Conservation (phyloP, 371 early-diverging fungal species). For the Rhizopus sp. region DNA sequence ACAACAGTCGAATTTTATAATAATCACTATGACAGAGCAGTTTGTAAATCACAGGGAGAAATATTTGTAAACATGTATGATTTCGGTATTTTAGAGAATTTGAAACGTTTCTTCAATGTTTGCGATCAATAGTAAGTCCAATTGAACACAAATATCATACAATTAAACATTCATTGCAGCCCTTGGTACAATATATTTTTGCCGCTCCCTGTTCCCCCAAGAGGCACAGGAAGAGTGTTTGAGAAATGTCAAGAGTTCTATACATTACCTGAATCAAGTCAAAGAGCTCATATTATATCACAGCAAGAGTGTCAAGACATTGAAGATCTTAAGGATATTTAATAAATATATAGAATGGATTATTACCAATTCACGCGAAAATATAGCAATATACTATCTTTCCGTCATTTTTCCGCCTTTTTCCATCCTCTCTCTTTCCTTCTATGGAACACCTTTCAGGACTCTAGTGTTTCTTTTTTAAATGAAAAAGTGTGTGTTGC, state of each 20-base stretch:
- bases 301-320: constrained; percentile 45
- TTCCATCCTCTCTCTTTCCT: too few relatives aligned
- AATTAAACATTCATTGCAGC: constrained; percentile 19
- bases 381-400: too few relatives aligned
- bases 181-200: constrained; percentile 60
- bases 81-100: constrained; percentile 53
- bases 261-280: constrained; percentile 37
- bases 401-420: too few relatives aligned
- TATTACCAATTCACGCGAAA: too few relatives aligned
- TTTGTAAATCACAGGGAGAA: constrained; percentile 56
- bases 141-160: neutral
- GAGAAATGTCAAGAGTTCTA: constrained; percentile 54
- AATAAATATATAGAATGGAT: constrained; percentile 13
- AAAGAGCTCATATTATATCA: constrained; percentile 36
- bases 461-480: neutral
- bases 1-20: constrained; percentile 66
- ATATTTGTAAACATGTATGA: constrained; percentile 63
- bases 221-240: constrained; percentile 43
- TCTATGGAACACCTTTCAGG: neutral
- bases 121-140: constrained; percentile 46
- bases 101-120: constrained; percentile 56
- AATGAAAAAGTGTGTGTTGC: too few relatives aligned
- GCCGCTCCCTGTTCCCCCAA: constrained; percentile 60
- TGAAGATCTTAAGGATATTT: constrained; percentile 47
- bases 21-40: constrained; percentile 52